Evolutionary conservation across 1,284 basidiomycete genomes (phyloP), one percentile per base, ranked within the genome.

Genomic region (Leccinum holopus): DNA sequence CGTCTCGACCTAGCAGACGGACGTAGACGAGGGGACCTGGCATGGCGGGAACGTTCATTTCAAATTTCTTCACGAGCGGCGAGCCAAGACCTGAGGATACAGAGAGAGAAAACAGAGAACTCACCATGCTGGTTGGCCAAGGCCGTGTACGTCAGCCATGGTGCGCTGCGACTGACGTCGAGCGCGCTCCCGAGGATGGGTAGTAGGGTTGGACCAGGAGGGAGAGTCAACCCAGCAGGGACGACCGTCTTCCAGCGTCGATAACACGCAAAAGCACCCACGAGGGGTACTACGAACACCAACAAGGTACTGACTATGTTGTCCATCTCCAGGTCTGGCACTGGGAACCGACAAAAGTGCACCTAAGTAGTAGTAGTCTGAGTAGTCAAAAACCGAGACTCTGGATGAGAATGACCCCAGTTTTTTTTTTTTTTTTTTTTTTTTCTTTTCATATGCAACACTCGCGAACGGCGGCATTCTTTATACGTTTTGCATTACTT

Each of bases 1-100:
- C 63, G 16, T 66, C 60, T 41, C 66, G 57, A 4, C 67, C 65
- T 16, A 70, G 41, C 18, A 64, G 33, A 55, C 56, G 51, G 18
- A 55, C 30, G 30, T 62, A 59, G 16, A 64, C 21, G 35, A 64
- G 25, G 7, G 59, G 54, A 25, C 61, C 61, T 63, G 21, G 3
- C 28, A 28, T 18, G 2, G 11, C 10, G 44, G 10, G n/a, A 47
- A n/a, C 44, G 18, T 47, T 47, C 44, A 47, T 44, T 18, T 44
- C 10, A 11, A 47, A 11, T n/a, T 10, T 18, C 18, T 47, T 18
- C 18, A 11, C 10, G 3, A 47, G 41, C 35, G 16, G n/a, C 41
- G 41, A 47, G 41, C 18, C 11, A 35, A 28, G 35, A 11, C 33
- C 3, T 35, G 33, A 35, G 5, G 10, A 49, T 1, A 5, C 49